Conservation (phyloP, 805 yeast species). For the Candida hungchunana region DNA sequence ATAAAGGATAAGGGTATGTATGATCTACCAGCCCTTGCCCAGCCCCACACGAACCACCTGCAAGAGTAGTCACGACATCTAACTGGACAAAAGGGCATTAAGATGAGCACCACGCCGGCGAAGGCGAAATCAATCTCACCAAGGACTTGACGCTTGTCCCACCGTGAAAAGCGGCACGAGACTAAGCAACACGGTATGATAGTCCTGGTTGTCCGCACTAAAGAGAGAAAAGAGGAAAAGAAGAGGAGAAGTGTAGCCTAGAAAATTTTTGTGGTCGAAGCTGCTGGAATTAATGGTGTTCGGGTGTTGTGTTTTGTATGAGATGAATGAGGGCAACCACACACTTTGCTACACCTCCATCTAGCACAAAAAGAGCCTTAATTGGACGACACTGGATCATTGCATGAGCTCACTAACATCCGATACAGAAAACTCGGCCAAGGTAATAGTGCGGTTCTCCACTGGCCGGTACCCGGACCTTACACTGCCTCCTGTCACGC, state of each 20-base stretch:
- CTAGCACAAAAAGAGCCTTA: not conserved
- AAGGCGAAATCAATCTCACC: conserved; percentile 49
- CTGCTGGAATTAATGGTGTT: not conserved
- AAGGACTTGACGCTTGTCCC: conserved; percentile 64
- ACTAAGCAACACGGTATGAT: conserved; percentile 68
- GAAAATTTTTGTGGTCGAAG: conserved; percentile 1
- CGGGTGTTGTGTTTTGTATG: too few species aligned
- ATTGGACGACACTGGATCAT: too few species aligned
- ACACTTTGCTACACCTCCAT: too few species aligned
- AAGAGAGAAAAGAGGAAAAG: conserved; percentile 14
- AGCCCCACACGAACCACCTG: conserved; percentile 34
- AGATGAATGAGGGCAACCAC: not conserved
- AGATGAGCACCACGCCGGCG: conserved; percentile 47
- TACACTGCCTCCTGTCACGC: conserved; percentile 30
- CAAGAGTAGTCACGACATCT: conserved; percentile 32
- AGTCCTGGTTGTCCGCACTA: conserved; percentile 76
- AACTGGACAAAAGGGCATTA: conserved; percentile 54
- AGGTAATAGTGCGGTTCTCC: conserved; percentile 42
- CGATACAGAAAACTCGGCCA: not conserved
- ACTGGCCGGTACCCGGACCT: conserved; percentile 39
- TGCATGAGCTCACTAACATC: not conserved
- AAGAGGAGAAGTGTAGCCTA: not conserved
- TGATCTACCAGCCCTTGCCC: conserved; percentile 68
- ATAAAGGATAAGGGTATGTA: too few species aligned
- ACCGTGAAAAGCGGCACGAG: conserved; percentile 26